phyloP scores from a whole-genome alignment of 768 basidiomycete genomes.

The Tylopilus plumbeoviolaceoides region DNA sequence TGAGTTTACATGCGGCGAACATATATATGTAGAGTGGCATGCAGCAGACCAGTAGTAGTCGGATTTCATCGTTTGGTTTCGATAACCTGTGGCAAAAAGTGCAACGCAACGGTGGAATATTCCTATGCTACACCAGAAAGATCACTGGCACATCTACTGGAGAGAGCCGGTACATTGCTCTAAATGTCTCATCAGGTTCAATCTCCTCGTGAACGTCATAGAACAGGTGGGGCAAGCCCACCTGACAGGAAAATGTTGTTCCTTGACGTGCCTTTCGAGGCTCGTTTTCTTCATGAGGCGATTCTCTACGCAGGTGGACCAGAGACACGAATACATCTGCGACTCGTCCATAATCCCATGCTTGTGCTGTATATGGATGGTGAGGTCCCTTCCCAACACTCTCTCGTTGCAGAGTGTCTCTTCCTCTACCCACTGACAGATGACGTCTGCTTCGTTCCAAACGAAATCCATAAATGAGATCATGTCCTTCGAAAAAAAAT shows the following conservation, averaged over 20 bases:
- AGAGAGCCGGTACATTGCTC: not conserved
- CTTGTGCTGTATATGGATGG: not conserved
- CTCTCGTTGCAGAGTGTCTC: not conserved
- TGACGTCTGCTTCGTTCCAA: not conserved
- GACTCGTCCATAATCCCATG: not conserved
- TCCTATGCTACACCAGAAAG: no score
- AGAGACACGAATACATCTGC: not conserved
- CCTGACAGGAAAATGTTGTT: not conserved
- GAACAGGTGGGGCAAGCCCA: slow-evolving; percentile 2
- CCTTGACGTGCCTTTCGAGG: slow-evolving; percentile 3
- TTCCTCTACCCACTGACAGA: slow-evolving; percentile 1
- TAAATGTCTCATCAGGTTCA: not conserved
- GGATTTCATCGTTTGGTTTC: no score
- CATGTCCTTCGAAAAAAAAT: not conserved
- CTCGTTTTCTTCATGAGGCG: not conserved
- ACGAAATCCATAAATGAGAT: not conserved
- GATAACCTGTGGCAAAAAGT: no score
- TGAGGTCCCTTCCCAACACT: slow-evolving; percentile 1
- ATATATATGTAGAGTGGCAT: no score
- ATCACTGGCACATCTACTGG: no score
- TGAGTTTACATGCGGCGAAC: no score
- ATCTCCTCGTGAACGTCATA: slow-evolving; percentile 1
- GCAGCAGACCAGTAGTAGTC: no score
- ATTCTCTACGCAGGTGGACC: not conserved
- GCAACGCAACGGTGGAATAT: no score